Conservation (phyloP, 805 yeast genomes). For the Wickerhamiella vanderwaltii region DNA sequence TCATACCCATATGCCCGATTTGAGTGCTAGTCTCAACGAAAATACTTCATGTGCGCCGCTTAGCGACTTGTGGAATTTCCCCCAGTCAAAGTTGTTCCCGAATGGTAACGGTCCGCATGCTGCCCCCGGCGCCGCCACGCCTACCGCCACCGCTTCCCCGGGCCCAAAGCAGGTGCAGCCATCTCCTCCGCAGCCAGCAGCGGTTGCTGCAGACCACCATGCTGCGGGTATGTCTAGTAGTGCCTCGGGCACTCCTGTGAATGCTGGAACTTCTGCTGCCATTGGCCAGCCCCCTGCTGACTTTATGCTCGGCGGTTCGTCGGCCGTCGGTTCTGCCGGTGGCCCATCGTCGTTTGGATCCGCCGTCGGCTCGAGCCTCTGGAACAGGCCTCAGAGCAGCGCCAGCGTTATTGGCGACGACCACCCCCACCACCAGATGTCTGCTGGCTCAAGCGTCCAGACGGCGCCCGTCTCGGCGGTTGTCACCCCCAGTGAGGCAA, state of each 20-base stretch:
- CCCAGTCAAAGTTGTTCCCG: conserved; percentile 16
- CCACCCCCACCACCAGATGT: not conserved
- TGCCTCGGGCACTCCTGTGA: not conserved
- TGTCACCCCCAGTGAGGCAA: conserved; percentile 16
- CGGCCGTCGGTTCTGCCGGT: conserved; percentile 21
- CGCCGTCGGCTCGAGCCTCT: not conserved
- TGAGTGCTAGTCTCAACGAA: conserved; percentile 21
- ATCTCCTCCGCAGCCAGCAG: not conserved
- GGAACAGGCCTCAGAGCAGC: not conserved
- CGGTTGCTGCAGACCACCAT: too few relatives aligned
- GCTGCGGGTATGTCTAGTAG: not conserved
- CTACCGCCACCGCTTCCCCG: not conserved
- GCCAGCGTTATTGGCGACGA: not conserved
- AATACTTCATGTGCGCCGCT: conserved; percentile 20
- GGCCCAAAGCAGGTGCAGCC: not conserved
- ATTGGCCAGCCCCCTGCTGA: conserved; percentile 25
- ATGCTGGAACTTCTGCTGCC: conserved; percentile 1
- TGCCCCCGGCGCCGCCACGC: not conserved
- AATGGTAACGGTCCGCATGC: not conserved
- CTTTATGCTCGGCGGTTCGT: conserved; percentile 29
- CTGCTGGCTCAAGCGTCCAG: conserved; percentile 25
- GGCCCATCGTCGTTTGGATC: not conserved
- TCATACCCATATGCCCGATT: conserved; percentile 21
- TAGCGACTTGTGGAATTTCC: conserved; percentile 23
- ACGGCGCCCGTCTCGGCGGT: conserved; percentile 27